A percentile compares a stretch with the other conserved stretches of the same genome.
Evolutionary conservation across 768 basidiomycete genomes (phyloP).

Genomic region (Myochromella boudieri): DNA sequence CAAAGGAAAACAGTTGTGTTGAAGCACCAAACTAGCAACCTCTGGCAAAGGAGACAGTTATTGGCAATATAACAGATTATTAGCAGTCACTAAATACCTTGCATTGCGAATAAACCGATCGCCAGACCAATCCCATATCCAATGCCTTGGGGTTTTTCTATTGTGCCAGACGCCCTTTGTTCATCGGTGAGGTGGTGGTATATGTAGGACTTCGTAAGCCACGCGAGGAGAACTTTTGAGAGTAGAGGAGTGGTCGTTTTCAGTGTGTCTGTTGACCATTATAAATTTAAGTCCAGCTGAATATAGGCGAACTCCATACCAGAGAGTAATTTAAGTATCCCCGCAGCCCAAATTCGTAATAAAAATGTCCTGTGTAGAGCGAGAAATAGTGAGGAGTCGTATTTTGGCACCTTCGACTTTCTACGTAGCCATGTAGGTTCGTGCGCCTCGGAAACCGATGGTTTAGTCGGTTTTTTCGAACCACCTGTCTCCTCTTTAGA

Average conservation of each 20-base stretch:
- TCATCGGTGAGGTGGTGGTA: constrained; percentile 32
- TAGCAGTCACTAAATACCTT: constrained; percentile 30
- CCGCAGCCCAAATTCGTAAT: constrained; percentile 35
- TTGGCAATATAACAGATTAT: not conserved
- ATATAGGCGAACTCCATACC: constrained; percentile 22
- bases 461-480: not conserved
- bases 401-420: constrained; percentile 16
- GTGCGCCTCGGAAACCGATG: not conserved
- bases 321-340: constrained; percentile 34
- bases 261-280: constrained; percentile 35
- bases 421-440: not conserved
- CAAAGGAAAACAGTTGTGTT: not conserved
- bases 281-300: not conserved
- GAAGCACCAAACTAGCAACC: constrained; percentile 30
- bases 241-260: constrained; percentile 47
- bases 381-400: constrained; percentile 33
- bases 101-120: constrained; percentile 51
- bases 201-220: constrained; percentile 43
- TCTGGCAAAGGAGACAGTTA: constrained; percentile 18
- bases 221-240: constrained; percentile 45
- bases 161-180: constrained; percentile 24
- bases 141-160: constrained; percentile 37
- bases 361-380: constrained; percentile 37
- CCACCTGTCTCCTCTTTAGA: constrained; percentile 13
- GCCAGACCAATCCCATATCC: constrained; percentile 56